Evolutionary conservation across 495 filamentous ascomycete species (phyloP).

Genomic region (Cenococcum geophilum): DNA sequence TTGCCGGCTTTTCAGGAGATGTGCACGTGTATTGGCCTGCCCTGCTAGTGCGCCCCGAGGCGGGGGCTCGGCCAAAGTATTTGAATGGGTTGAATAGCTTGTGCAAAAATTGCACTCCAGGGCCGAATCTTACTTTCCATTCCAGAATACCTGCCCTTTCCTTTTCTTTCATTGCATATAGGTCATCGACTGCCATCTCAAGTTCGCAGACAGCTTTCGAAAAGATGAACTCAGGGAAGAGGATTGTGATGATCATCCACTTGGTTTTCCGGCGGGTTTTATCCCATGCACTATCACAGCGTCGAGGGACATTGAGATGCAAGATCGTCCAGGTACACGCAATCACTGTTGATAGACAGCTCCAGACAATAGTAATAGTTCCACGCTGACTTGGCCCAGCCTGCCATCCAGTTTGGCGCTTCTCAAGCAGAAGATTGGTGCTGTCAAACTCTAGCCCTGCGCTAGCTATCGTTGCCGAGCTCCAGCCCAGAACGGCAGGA

Average conservation of each 20-base stretch:
- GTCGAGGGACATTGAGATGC: slow-evolving; percentile 17
- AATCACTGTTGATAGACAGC: slow-evolving; percentile 5
- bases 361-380: neutral
- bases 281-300: neutral
- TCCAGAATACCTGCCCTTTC: neutral
- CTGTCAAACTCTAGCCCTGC: too few species aligned
- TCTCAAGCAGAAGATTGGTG: too few species aligned
- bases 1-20: too few species aligned
- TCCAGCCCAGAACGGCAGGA: too few species aligned
- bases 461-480: too few species aligned
- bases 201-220: slow-evolving; percentile 11
- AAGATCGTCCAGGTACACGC: slow-evolving; percentile 18
- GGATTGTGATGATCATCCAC: slow-evolving; percentile 19
- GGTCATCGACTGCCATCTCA: slow-evolving; percentile 10
- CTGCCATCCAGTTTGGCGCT: too few species aligned
- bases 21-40: too few species aligned
- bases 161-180: neutral
- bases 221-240: slow-evolving; percentile 16
- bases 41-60: too few species aligned
- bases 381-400: slow-evolving; percentile 1
- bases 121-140: neutral
- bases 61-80: too few species aligned
- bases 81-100: too few species aligned
- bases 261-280: slow-evolving; percentile 6
- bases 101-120: neutral